Conservation (phyloP, 2,329 filamentous ascomycete genomes). For the Exophiala sp. region DNA sequence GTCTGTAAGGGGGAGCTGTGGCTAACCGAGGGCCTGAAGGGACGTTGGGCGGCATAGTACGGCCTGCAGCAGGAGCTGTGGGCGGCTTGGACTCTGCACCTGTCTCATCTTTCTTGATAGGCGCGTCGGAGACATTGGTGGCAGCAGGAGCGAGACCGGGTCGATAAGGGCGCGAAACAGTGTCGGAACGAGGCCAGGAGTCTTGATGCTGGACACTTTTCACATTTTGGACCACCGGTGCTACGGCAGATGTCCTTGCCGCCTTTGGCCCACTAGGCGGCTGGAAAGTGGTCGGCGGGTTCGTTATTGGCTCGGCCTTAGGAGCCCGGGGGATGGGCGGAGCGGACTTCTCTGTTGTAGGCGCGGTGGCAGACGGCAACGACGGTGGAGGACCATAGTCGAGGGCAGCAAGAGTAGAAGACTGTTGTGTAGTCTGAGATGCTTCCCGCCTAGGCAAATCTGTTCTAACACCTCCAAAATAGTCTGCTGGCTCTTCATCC, state of each 20-base stretch:
- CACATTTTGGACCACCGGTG: constrained; percentile 2
- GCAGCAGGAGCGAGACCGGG: constrained; percentile 5
- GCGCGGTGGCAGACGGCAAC: constrained; percentile 21
- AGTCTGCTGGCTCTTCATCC: constrained; percentile 26
- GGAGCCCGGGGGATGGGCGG: constrained; percentile 6
- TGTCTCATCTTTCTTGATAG: constrained; percentile 16
- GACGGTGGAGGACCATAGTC: constrained; percentile 29
- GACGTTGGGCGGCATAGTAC: constrained; percentile 25
- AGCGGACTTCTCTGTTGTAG: constrained; percentile 17
- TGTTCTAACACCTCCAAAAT: constrained; percentile 21
- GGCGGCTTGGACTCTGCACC: constrained; percentile 15
- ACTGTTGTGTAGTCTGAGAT: constrained; percentile 15
- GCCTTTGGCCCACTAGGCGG: constrained; percentile 43
- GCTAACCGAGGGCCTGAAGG: constrained; percentile 25
- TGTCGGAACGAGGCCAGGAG: constrained; percentile 16
- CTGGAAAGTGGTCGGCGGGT: constrained; percentile 29
- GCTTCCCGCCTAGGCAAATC: constrained; percentile 17
- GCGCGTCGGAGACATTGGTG: constrained; percentile 11
- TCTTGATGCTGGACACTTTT: constrained; percentile 19
- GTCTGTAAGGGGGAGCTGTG: constrained; percentile 18
- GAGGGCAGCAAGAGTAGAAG: constrained; percentile 21
- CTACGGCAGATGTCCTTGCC: constrained; percentile 30
- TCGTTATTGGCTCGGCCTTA: constrained; percentile 11
- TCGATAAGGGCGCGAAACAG: constrained; percentile 16
- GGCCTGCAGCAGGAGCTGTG: constrained; percentile 12